These are phyloP conservation scores for Lobosporangium transversale DNA, from an alignment of 192 early-diverging fungal species.

Conservation along the genomic window DNA sequence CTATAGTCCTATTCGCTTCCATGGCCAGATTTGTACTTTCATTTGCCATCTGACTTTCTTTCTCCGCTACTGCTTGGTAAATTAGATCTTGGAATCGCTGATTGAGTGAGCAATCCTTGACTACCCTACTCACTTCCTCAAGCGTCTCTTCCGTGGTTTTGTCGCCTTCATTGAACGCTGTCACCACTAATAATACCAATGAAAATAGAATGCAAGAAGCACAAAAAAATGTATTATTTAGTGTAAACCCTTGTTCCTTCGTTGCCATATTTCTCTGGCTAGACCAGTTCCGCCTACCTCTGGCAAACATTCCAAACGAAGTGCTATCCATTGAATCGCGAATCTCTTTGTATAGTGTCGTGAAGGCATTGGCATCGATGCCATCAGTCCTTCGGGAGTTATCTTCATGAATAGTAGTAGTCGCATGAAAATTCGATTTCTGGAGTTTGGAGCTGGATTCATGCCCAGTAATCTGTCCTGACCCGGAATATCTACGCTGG, in stretches of 20 bases:
- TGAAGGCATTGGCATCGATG: constrained; percentile 47
- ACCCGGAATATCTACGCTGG: background rate
- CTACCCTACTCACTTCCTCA: constrained; percentile 41
- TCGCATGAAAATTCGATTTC: background rate
- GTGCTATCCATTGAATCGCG: constrained; percentile 48
- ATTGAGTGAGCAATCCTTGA: constrained; percentile 29
- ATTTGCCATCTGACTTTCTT: constrained; percentile 32
- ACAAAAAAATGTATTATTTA: too few relatives aligned
- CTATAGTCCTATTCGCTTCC: constrained; percentile 37
- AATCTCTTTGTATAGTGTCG: constrained; percentile 47
- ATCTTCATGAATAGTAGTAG: background rate
- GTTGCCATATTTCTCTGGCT: too few relatives aligned
- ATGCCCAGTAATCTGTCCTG: constrained; percentile 7
- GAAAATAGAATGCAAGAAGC: too few relatives aligned
- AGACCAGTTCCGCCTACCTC: too few relatives aligned
- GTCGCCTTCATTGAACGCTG: constrained; percentile 47
- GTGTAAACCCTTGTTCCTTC: too few relatives aligned
- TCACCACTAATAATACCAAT: constrained; percentile 21
- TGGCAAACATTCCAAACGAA: constrained; percentile 46
- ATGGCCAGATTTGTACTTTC: constrained; percentile 22
- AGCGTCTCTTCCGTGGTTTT: constrained; percentile 48
- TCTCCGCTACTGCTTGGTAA: constrained; percentile 45
- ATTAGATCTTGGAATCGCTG: constrained; percentile 46
- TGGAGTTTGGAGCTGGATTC: constrained; percentile 17
- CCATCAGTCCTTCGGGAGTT: constrained; percentile 12